A percentile compares a stretch with the other conserved stretches of the same genome.
These are phyloP conservation scores for Neurospora africana DNA, from an alignment of 495 filamentous ascomycete species.

Conservation along the genomic window DNA sequence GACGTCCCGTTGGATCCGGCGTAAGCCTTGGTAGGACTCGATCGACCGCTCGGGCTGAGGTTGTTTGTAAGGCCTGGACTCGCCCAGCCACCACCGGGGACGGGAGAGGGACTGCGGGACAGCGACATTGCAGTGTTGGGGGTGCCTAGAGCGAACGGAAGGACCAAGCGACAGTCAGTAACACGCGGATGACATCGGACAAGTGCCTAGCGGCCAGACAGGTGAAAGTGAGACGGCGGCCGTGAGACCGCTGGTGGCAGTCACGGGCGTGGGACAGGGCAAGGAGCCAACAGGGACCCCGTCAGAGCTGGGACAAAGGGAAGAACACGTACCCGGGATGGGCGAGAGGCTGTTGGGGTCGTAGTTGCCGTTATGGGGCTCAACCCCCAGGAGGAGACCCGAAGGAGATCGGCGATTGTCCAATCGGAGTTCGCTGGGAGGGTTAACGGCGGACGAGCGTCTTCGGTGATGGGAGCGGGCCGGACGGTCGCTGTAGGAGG, in stretches of 20 bases:
- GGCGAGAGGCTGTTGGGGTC: conserved; percentile 28
- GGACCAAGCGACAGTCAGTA: conserved; percentile 7
- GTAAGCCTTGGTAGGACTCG: conserved; percentile 48
- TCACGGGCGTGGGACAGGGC: background rate
- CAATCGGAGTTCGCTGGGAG: conserved; percentile 21
- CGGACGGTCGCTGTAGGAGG: conserved; percentile 33
- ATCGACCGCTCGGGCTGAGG: conserved; percentile 53
- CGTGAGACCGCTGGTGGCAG: background rate
- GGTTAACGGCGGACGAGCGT: conserved; percentile 24
- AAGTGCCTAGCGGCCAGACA: background rate
- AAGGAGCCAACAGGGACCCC: background rate
- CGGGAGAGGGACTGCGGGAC: conserved; percentile 75
- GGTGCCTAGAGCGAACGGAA: conserved; percentile 25
- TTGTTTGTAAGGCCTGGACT: conserved; percentile 59
- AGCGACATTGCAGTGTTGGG: conserved; percentile 58
- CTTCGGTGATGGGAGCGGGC: conserved; percentile 30
- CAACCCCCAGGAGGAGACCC: conserved; percentile 26
- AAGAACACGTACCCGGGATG: conserved; percentile 30
- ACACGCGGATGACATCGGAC: conserved; percentile 2
- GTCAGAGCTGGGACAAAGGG: background rate
- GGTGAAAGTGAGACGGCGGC: background rate
- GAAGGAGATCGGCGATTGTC: conserved; percentile 18
- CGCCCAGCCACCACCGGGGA: conserved; percentile 73
- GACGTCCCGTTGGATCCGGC: conserved; percentile 42
- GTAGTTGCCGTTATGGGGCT: conserved; percentile 31